Base-by-base conservation (phyloP, 108 stramenopile species). In the Nitzschia palea region DNA sequence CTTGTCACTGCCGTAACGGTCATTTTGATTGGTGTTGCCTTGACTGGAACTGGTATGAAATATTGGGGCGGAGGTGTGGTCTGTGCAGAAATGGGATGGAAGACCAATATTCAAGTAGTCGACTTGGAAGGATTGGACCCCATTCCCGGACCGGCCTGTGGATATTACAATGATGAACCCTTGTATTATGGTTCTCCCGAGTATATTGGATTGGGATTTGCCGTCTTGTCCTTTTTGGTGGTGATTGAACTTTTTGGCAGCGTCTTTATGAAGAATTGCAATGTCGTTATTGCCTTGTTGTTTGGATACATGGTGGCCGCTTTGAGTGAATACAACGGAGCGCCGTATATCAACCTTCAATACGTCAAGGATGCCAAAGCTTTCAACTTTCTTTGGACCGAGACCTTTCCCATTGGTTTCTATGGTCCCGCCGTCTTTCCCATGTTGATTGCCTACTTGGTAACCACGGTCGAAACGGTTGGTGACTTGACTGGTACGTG, bases 51-150 rank as follows among this genome's bases (percentile, higher is more conserved):
- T 44, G 91, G 91, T 30, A 87, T 92, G 83, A 92, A 90, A 62
- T 92, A 88, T 60, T 88, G 88, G 86, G 91, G 91, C 18, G 91
- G 91, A 42, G 91, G 91, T 63, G 85, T 73, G 15, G 88, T 92
- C 33, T 92, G 91, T 59, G 86, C 80, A 15, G 85, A 86, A 48
- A 86, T 86, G 86, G 74, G 74, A 34, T 86, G 86, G 86, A 83
- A 86, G 60, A 74, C 81, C 30, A 80, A 84, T 55, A 15, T 36
- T 23, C 72, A 79, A 57, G 52, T 48, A 30, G 67, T 60, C 1
- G 77, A 68, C 23, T 74, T 67, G 44, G 71, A 68, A 28, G 30
- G 63, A 3, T 67, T 64, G 0, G 62, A 63, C 10, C 58, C 55
- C 27, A 55, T 75, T 22, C 86, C 86, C 22, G 60, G 42, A 43